These are phyloP conservation scores for Penicillium psychrofluorescens DNA, from an alignment of 495 filamentous ascomycete species.

Conservation along the genomic window DNA sequence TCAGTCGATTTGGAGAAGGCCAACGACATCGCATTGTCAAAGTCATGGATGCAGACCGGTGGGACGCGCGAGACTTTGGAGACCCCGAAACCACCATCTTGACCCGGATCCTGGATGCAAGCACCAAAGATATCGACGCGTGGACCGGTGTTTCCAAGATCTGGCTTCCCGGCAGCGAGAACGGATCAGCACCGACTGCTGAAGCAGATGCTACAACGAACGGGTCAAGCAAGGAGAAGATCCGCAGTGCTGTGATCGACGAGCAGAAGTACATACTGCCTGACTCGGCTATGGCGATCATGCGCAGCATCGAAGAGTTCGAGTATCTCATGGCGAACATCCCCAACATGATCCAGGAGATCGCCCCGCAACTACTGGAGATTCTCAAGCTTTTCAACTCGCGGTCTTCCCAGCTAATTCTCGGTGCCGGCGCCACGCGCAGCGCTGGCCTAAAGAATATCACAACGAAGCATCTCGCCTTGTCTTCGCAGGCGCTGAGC, in stretches of 20 bases:
- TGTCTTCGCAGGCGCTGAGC: slow-evolving; percentile 82
- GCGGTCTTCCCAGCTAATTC: slow-evolving; percentile 84
- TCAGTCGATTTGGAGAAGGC: slow-evolving; percentile 63
- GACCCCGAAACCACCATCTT: slow-evolving; percentile 59
- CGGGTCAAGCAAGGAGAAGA: slow-evolving; percentile 58
- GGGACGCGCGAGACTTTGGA: slow-evolving; percentile 82
- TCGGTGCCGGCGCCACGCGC: slow-evolving; percentile 84
- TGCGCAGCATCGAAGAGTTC: slow-evolving; percentile 74
- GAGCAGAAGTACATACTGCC: slow-evolving; percentile 81
- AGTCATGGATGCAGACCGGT: slow-evolving; percentile 82
- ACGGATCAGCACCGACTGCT: slow-evolving; percentile 15
- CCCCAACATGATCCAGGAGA: slow-evolving; percentile 78
- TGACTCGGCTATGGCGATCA: slow-evolving; percentile 67
- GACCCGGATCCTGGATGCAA: slow-evolving; percentile 62
- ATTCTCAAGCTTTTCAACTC: slow-evolving; percentile 91
- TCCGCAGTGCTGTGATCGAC: slow-evolving; percentile 70
- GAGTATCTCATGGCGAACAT: slow-evolving; percentile 76
- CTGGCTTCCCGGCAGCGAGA: slow-evolving; percentile 47
- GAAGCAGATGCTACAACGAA: slow-evolving; percentile 34
- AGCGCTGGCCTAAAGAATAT: slow-evolving; percentile 95
- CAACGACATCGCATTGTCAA: slow-evolving; percentile 75
- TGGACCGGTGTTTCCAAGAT: slow-evolving; percentile 70
- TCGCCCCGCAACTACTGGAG: slow-evolving; percentile 63
- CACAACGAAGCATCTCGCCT: slow-evolving; percentile 88
- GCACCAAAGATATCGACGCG: slow-evolving; percentile 67